phyloP scores from a whole-genome alignment of 139 green algal species.

The Closterium sp. region DNA sequence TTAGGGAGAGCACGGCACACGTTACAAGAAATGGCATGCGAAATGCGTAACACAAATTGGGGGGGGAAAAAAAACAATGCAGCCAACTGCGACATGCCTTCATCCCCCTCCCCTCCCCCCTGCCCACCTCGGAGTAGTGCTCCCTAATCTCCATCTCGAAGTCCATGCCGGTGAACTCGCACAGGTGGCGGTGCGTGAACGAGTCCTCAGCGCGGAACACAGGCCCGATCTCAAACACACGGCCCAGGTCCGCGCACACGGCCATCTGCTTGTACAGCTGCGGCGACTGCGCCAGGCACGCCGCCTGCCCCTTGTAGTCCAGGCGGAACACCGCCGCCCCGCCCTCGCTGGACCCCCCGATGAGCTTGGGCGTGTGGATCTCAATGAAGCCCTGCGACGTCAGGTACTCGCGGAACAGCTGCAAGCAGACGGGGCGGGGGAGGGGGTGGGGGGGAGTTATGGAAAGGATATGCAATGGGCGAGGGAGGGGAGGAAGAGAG shows the following conservation, averaged over 20 bases:
- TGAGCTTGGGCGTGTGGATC: constrained; percentile 95
- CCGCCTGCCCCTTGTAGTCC: constrained; percentile 90
- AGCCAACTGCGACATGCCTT: too few species aligned
- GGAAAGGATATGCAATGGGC: too few species aligned
- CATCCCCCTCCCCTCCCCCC: too few species aligned
- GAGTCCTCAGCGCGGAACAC: constrained; percentile 96
- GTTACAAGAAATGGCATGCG: too few species aligned
- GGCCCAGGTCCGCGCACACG: constrained; percentile 84
- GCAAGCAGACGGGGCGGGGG: background rate
- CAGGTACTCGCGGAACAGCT: constrained; percentile 83
- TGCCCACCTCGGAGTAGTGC: constrained; percentile 85
- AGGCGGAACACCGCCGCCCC: constrained; percentile 89
- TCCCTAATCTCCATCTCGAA: constrained; percentile 98
- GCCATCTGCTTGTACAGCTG: constrained; percentile 99
- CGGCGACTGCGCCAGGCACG: constrained; percentile 90
- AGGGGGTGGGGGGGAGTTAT: too few species aligned
- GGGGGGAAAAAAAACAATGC: too few species aligned
- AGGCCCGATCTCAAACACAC: constrained; percentile 95
- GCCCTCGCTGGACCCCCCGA: constrained; percentile 80
- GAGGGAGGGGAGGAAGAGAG: background rate
- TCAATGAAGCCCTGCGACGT: constrained; percentile 79
- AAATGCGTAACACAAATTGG: too few species aligned
- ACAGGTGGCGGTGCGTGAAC: constrained; percentile 96
- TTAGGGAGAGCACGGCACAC: too few species aligned
- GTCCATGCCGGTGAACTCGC: constrained; percentile 98